Base-by-base conservation (phyloP, 208 protist genomes). In the Tritrichomonas foetus region DNA sequence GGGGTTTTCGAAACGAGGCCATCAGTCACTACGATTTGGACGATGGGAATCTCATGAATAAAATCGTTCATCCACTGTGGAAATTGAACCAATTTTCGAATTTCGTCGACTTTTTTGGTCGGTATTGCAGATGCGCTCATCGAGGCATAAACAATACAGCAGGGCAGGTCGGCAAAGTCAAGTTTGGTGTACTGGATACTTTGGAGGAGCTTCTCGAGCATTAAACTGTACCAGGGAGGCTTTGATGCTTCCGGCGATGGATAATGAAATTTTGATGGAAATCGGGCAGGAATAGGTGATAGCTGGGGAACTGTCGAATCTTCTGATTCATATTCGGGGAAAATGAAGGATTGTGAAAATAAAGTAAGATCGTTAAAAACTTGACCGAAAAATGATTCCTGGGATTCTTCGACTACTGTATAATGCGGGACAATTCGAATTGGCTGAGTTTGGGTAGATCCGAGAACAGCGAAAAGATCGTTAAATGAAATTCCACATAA, bases 1-100 rank as follows among this genome's bases (percentile, higher is more conserved):
- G 74, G 39, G 16, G 27, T 57, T 55, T 53, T 36, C 14, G 47
- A 33, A 39, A 89, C 47, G 0, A 61, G 27, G 1, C 41, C 47
- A 50, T 89, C 78, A 57, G 53, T 57, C 0, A 89, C 78, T 0
- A 89, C 47, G 1, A 89, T 20, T 89, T 39, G 25, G 22, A 89
- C 47, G 16, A 89, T 89, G 53, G 78, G 78, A 20, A 89, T 89
- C 14, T 16, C 47, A 53, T 16, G 53, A 14, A 89, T 33, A 20
- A 89, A 89, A 5, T 89, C 78, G 8, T 57, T 89, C 78, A 89
- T 89, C 78, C 78, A 89, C 57, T 53, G 27, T 61, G 78, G 78
- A 47, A 89, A 89, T 33, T n/a, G 20, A 5, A 89, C 1, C 22
- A 57, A 36, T n/a, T 61, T 53, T 57, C 20, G 53, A 55, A 89